These are phyloP conservation scores for Pseudogymnoascus sp. DNA, from an alignment of 2,329 filamentous ascomycete species.

Conservation along the genomic window DNA sequence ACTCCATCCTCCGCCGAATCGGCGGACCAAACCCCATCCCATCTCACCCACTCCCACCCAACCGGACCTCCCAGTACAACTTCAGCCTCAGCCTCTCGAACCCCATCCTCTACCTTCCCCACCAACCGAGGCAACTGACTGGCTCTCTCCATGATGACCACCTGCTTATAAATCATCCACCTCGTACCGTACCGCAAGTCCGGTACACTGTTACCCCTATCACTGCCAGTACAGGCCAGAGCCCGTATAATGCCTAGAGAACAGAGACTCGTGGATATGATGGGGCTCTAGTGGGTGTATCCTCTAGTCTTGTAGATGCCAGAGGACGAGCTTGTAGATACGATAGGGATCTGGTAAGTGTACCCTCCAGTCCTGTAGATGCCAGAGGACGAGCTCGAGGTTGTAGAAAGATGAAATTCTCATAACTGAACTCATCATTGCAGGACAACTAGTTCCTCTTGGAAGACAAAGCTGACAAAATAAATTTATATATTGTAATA, in stretches of 20 bases:
- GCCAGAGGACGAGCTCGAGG: background rate
- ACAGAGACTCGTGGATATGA: no score
- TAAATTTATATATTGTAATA: no score
- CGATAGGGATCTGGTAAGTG: no score
- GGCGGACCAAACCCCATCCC: background rate
- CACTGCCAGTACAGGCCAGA: no score
- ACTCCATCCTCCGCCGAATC: background rate
- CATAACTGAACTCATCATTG: background rate
- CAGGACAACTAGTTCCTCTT: slow-evolving; percentile 8
- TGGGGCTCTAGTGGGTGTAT: no score
- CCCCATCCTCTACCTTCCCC: background rate
- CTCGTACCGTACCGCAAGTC: no score
- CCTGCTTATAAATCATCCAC: no score
- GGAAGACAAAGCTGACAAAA: slow-evolving; percentile 14
- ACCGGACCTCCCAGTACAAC: background rate
- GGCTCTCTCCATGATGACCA: background rate
- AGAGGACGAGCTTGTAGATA: background rate
- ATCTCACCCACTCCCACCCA: background rate
- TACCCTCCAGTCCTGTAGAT: slow-evolving; percentile 35
- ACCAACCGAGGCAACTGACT: background rate
- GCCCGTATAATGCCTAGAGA: no score
- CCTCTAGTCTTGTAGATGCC: slow-evolving; percentile 35
- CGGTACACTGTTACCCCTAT: no score
- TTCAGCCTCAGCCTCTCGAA: background rate
- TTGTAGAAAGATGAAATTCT: no score